phyloP scores from a whole-genome alignment of 441 rosid species.

The Syzygium syzygioides region DNA sequence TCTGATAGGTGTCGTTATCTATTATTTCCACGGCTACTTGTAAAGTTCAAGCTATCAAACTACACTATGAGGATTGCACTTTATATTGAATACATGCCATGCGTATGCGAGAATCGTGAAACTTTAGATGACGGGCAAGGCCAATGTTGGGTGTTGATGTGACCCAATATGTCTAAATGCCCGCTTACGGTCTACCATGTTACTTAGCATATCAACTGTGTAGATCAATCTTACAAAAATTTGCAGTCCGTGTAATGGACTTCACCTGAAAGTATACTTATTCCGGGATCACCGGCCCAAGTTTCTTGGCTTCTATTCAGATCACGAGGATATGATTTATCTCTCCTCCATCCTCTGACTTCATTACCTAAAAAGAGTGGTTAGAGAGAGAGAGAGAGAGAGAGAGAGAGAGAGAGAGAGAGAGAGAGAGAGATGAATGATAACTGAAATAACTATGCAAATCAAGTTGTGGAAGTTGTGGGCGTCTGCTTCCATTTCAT shows the following conservation, averaged over 20 bases:
- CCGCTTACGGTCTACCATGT: accelerated
- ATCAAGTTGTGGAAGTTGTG: not conserved
- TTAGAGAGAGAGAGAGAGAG: not conserved
- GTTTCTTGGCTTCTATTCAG: not conserved
- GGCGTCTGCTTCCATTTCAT: not conserved
- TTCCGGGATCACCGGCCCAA: no score
- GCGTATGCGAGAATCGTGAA: not conserved
- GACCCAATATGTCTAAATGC: not conserved
- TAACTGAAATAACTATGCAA: not conserved
- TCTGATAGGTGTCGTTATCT: not conserved
- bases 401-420: not conserved
- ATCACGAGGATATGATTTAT: not conserved
- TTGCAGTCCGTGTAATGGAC: not conserved
- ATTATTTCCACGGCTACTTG: not conserved
- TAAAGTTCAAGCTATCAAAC: not conserved
- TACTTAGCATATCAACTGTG: not conserved
- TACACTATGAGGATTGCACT: not conserved
- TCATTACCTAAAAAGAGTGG: not conserved
- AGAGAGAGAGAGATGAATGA: not conserved
- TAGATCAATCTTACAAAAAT: not conserved
- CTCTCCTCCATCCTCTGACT: not conserved
- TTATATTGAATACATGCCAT: not conserved
- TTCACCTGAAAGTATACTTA: not conserved
- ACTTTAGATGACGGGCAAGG: not conserved
- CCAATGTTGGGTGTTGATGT: not conserved